A percentile compares a stretch with the other conserved stretches of the same genome.
Conservation (phyloP, 306 rosid species). For the Prunus armeniaca region DNA sequence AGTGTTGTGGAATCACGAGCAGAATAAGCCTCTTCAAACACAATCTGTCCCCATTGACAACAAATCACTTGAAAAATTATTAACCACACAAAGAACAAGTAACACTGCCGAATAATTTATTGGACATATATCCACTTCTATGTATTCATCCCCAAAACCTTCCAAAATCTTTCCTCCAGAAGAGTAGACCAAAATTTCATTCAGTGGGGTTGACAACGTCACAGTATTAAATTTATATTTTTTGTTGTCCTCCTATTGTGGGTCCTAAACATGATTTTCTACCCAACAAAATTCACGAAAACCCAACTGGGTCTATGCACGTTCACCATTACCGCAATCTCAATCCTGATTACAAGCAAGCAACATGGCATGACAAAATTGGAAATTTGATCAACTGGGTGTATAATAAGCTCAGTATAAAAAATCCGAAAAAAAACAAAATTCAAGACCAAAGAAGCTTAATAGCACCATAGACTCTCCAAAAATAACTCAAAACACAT, state of each 20-base stretch:
- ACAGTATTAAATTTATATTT: too few relatives aligned
- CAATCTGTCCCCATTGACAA: conserved; percentile 50
- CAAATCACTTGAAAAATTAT: not conserved
- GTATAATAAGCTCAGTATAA: not conserved
- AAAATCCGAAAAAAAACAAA: not conserved
- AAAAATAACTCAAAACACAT: not conserved
- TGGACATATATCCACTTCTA: not conserved
- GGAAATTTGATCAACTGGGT: not conserved
- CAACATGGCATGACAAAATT: not conserved
- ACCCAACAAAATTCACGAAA: not conserved
- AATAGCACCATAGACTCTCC: not conserved
- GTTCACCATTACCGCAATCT: not conserved
- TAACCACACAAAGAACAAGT: not conserved
- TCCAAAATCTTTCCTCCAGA: not conserved
- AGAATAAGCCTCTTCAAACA: conserved; percentile 59
- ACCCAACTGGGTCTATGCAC: not conserved
- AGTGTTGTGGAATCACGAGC: conserved; percentile 64
- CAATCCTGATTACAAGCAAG: not conserved
- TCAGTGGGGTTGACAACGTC: not conserved
- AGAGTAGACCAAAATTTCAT: not conserved
- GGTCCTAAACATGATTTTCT: not conserved
- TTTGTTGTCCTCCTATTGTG: too few relatives aligned
- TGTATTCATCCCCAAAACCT: not conserved
- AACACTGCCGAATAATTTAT: not conserved
- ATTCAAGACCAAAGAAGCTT: not conserved